Base-by-base conservation (phyloP, 768 basidiomycete genomes). In the Termitomyces sp. region DNA sequence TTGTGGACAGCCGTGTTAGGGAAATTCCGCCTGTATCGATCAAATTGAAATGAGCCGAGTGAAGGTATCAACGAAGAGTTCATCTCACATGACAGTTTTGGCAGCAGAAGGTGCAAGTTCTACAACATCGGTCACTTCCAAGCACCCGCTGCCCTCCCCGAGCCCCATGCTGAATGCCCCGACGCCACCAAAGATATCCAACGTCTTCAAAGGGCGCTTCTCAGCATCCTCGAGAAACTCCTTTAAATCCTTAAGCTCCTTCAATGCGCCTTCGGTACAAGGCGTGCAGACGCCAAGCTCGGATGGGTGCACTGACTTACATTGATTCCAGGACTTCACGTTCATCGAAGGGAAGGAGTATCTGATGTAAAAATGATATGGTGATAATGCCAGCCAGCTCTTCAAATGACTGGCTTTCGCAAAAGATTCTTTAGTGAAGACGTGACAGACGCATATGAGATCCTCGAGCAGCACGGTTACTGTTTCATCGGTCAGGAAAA, bases 51-150 rank as follows among this genome's bases (percentile, higher is more conserved):
- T 46, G 38, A 41, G 34, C 48, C 8, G 17, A 40, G 25, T 14
- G 5, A 23, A 19, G 2, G 38, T 37, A 38, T 31, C 5, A 57
- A 9, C 10, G 27, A n/a, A 38, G 12, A 12, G 29, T 17, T 1
- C 31, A 31, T 67, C 80, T 52, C 63, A 88, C 91, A 70, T 72
- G 16, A 87, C 71, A 1, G 90, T 89, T 56, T 72, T 71, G 0
- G 87, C 85, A 8, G 92, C 88, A 66, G 86, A 88, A 0, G 90
- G 89, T n/a, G 82, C 75, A 21, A 90, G 84, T 62, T 93, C 91
- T 43, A 91, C 70, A 0, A 84, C 81, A 71, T 89, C 83, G 0
- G 83, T 84, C 4, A 89, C 64, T 58, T 81, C 77, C 49, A 89
- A 60, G 51, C 80, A 83, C 4, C 75, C 68, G 53, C 79, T 83